phyloP scores from a whole-genome alignment of 1,284 basidiomycete species.

The Waitea zeae region DNA sequence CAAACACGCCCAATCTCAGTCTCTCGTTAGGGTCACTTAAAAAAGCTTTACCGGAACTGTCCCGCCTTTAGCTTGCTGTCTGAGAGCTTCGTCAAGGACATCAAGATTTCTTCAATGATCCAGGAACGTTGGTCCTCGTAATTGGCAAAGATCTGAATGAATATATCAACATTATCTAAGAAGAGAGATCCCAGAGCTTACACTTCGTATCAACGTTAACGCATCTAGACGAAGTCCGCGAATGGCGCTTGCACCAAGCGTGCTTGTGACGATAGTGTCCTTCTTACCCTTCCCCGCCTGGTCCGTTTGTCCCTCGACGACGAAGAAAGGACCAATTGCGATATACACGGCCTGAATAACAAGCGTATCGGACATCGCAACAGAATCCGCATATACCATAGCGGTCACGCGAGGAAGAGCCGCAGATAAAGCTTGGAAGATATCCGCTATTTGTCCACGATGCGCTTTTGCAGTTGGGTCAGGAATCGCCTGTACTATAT shows the following conservation, averaged over 20 bases:
- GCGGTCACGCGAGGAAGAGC: conserved; percentile 52
- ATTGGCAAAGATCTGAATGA: conserved; percentile 66
- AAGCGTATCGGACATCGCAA: conserved; percentile 73
- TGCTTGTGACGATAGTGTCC: conserved; percentile 36
- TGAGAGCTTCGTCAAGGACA: conserved; percentile 76
- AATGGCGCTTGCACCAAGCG: conserved; percentile 60
- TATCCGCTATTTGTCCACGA: conserved; percentile 40
- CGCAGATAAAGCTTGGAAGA: conserved; percentile 49
- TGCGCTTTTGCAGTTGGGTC: conserved; percentile 27
- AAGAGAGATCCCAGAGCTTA: conserved; percentile 21
- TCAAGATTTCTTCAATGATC: conserved; percentile 93
- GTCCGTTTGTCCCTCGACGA: conserved; percentile 45
- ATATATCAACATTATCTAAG: conserved; percentile 2
- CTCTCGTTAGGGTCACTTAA: background rate
- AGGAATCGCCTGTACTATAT: no score
- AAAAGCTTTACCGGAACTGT: conserved; percentile 53
- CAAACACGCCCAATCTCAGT: conserved; percentile 1
- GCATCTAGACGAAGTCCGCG: conserved; percentile 70
- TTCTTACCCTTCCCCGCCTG: conserved; percentile 33
- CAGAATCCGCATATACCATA: conserved; percentile 45
- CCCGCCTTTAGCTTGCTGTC: conserved; percentile 79
- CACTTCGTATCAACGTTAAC: conserved; percentile 66
- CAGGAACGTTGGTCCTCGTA: conserved; percentile 82
- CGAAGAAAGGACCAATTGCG: conserved; percentile 84
- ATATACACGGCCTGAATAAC: conserved; percentile 87